phyloP scores from a whole-genome alignment of 2,329 filamentous ascomycete species.

The Neurospora sp. region DNA sequence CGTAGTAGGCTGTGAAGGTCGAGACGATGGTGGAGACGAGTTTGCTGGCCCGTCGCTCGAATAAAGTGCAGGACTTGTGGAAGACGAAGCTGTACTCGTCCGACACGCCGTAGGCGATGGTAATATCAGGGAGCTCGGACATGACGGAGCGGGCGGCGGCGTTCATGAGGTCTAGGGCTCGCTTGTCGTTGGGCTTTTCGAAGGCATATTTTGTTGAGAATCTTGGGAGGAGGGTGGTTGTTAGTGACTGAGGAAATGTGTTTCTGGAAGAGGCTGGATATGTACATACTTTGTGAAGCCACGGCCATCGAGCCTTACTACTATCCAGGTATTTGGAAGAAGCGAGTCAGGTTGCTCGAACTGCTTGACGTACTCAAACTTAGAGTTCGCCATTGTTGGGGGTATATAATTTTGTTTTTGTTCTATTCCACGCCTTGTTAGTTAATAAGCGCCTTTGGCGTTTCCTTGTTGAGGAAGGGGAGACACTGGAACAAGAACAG shows the following conservation, averaged over 20 bases:
- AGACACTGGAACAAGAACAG: not conserved
- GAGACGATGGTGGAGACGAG: constrained; percentile 85
- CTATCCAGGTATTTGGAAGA: constrained; percentile 89
- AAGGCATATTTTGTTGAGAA: constrained; percentile 78
- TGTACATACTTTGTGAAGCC: constrained; percentile 78
- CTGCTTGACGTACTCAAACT: constrained; percentile 83
- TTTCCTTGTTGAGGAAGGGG: not conserved
- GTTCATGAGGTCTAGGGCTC: constrained; percentile 91
- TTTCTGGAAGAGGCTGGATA: not conserved
- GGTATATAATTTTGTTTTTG: not conserved
- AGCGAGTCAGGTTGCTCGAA: constrained; percentile 79
- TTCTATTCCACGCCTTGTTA: not conserved
- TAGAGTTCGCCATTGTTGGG: constrained; percentile 44
- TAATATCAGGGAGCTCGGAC: constrained; percentile 72
- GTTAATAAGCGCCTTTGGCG: too few relatives aligned
- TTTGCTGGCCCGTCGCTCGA: constrained; percentile 81
- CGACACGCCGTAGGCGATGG: constrained; percentile 84
- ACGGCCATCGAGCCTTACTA: constrained; percentile 85
- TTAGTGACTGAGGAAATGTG: constrained; percentile 7
- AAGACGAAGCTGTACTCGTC: constrained; percentile 95
- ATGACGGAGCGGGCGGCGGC: constrained; percentile 78
- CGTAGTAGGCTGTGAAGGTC: constrained; percentile 86
- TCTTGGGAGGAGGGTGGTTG: constrained; percentile 40
- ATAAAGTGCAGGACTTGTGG: constrained; percentile 70
- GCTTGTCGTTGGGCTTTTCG: constrained; percentile 82